Conservation (phyloP, 441 rosid genomes). For the Populus hybrid region DNA sequence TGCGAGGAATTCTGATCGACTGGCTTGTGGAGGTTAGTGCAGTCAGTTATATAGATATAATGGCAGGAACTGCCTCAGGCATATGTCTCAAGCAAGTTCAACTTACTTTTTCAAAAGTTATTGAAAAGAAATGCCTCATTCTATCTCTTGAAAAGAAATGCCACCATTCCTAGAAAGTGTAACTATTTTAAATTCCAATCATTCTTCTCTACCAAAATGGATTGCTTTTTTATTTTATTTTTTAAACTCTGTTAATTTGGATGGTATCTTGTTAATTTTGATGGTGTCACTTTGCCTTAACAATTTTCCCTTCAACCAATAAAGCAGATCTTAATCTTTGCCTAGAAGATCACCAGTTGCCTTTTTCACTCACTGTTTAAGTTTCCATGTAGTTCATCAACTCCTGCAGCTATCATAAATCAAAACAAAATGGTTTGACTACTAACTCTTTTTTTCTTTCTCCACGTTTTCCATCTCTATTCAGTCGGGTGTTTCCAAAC, state of each 20-base stretch:
- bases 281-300: not conserved
- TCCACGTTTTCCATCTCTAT: not conserved
- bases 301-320: not conserved
- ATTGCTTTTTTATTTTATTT: no score
- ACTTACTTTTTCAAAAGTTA: not conserved
- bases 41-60: not conserved
- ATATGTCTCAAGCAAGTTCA: not conserved
- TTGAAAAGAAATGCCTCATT: not conserved
- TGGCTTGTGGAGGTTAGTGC: slow-evolving; percentile 90
- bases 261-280: not conserved
- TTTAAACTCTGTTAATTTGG: not conserved
- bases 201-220: not conserved
- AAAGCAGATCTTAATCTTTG: not conserved
- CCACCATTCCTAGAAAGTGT: not conserved
- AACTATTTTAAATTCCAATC: not conserved
- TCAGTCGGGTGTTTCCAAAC: not conserved
- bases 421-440: not conserved
- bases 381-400: not conserved
- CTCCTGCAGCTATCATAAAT: not conserved
- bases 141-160: not conserved
- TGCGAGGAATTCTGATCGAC: slow-evolving; percentile 81
- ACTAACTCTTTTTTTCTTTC: not conserved
- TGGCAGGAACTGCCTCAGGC: slow-evolving; percentile 1
- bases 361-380: not conserved
- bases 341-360: not conserved